Evolutionary conservation across 1,284 basidiomycete genomes (phyloP), one percentile per base, ranked within the genome.

Genomic region (Hemileia vastatrix): DNA sequence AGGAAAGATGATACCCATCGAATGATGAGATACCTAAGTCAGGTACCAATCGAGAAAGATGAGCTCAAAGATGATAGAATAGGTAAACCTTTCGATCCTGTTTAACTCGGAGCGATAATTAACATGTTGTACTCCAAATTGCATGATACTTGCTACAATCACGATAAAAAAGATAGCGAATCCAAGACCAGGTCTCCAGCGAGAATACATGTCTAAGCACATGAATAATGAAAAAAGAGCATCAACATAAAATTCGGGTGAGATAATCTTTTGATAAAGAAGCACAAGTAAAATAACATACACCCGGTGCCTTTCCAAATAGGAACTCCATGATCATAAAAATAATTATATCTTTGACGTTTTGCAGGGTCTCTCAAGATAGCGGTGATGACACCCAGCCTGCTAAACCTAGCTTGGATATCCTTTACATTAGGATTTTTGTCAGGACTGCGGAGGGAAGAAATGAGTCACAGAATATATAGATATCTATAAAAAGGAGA

Each of bases 301-400:
- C 43, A 54, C 4, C 47, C 62, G 70, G 27, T 47, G 75, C 78
- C 89, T 70, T 88, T 81, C 89, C 89, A 92, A 72, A 81, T 86
- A 0, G 89, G 89, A 3, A 92, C 89, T 40, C 89, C 89, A 66
- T 90, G 90, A 77, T 90, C 89, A 79, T 86, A 87, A 80, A 91
- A 92, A 77, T 89, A 90, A 77, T 92, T 87, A 68, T 90, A 90
- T 67, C 87, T 87, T 64, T 45, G 19, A 49, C 91, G 83, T 58
- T 84, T 82, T 69, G 87, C 88, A 19, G 80, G 68, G 70, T 85
- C 85, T 67, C 88, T 81, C 68, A 96, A 77, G 69, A 95, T 93
- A 49, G 83, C 82, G 4, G 84, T 80, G 64, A 96, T 83, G n/a
- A 92, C 84, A 64, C 90, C 89, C 5, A 95, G 81, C 23, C 90